A percentile compares a stretch with the other conserved stretches of the same genome.
phyloP scores from a whole-genome alignment of 2,329 filamentous ascomycete genomes.

The Sporothrix brasiliensis region DNA sequence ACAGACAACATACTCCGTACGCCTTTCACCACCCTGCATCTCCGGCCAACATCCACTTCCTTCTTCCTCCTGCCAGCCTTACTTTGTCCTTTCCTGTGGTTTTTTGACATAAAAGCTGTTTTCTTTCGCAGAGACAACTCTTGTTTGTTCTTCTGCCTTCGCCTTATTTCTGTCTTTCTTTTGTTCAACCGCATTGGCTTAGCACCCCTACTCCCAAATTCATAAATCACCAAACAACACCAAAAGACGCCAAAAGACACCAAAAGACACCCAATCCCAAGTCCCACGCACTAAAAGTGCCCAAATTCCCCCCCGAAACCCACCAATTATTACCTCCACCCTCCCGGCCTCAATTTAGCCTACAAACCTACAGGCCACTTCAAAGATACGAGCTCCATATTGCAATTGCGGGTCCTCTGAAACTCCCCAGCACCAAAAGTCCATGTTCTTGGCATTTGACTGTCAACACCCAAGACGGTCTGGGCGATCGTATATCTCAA shows the following conservation, averaged over 20 bases:
- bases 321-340: background rate
- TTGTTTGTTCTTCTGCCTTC: no score
- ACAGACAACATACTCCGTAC: background rate
- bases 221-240: no score
- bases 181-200: no score
- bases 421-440: constrained; percentile 17
- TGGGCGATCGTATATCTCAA: constrained; percentile 29
- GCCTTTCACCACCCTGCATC: background rate
- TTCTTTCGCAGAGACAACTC: background rate
- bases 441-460: constrained; percentile 24
- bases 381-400: constrained; percentile 24
- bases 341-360: constrained; percentile 18
- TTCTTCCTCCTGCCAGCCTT: background rate
- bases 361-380: background rate
- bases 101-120: background rate
- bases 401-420: constrained; percentile 31
- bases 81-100: background rate
- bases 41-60: background rate
- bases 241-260: background rate
- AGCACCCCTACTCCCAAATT: no score
- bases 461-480: background rate
- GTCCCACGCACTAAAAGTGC: background rate
- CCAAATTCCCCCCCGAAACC: constrained; percentile 2
- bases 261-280: background rate
- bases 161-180: no score